A percentile compares a stretch with the other conserved stretches of the same genome.
Conservation (phyloP, 2,329 filamentous ascomycete genomes). For the Penicillium sclerotigenum region DNA sequence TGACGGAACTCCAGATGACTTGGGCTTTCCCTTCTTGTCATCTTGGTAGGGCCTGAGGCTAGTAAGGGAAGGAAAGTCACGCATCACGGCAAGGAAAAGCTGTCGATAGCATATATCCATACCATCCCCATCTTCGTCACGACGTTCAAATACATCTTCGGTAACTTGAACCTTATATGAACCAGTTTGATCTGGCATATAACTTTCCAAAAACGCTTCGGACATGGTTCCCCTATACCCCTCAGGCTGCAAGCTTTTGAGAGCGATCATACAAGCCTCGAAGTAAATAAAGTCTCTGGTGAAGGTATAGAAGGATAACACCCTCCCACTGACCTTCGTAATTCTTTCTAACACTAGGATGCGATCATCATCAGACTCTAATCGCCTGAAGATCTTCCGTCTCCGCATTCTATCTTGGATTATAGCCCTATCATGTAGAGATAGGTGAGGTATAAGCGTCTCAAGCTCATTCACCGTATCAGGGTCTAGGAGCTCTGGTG, state of each 20-base stretch:
- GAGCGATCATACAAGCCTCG: slow-evolving; percentile 1
- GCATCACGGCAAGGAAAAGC: slow-evolving; percentile 2
- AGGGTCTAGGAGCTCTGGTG: slow-evolving; percentile 1
- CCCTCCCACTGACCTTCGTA: background rate
- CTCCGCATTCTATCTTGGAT: slow-evolving; percentile 1
- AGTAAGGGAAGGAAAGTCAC: slow-evolving; percentile 2
- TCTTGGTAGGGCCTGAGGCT: slow-evolving; percentile 4
- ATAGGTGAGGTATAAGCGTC: slow-evolving; percentile 2
- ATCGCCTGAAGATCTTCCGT: background rate
- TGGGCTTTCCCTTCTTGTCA: background rate
- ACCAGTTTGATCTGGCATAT: background rate
- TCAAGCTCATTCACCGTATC: background rate
- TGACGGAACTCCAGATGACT: background rate
- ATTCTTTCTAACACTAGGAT: slow-evolving; percentile 1
- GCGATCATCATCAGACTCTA: background rate
- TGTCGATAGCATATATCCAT: slow-evolving; percentile 3
- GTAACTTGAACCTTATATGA: background rate
- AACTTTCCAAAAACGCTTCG: background rate
- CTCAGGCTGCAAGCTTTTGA: slow-evolving; percentile 2
- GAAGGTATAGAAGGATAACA: slow-evolving; percentile 7
- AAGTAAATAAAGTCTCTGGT: slow-evolving; percentile 7
- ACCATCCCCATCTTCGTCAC: background rate
- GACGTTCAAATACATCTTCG: background rate
- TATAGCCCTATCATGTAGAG: background rate
- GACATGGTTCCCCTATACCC: background rate